Conservation (phyloP, 1,284 basidiomycete genomes). For the Chiua sp. region DNA sequence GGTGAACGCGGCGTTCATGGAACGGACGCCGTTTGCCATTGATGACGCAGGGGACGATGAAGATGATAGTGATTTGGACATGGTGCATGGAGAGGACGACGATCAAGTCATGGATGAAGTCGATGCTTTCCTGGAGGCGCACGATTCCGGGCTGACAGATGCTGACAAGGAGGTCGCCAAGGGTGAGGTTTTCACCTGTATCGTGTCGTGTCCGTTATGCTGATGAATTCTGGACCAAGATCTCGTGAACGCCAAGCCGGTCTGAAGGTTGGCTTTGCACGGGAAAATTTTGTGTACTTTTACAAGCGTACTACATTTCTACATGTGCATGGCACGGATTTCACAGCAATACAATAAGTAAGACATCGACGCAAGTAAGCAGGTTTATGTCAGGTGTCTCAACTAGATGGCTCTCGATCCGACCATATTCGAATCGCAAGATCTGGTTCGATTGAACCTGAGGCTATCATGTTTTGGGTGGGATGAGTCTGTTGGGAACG, state of each 20-base stretch:
- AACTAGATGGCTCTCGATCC: constrained; percentile 48
- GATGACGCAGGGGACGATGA: constrained; percentile 83
- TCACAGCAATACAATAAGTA: constrained; percentile 6
- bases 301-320: constrained; percentile 11
- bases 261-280: constrained; percentile 30
- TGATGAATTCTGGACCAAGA: constrained; percentile 45
- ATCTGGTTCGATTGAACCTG: constrained; percentile 83
- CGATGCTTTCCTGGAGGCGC: constrained; percentile 91
- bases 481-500: constrained; percentile 69
- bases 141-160: constrained; percentile 86
- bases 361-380: too few species aligned
- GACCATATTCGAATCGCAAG: constrained; percentile 81
- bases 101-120: constrained; percentile 92
- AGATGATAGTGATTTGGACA: constrained; percentile 72
- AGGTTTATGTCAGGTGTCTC: constrained; percentile 11
- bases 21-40: constrained; percentile 91
- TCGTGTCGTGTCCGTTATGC: not conserved
- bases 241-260: constrained; percentile 66
- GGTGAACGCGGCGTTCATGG: constrained; percentile 85
- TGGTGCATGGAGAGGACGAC: constrained; percentile 67
- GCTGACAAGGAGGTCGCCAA: constrained; percentile 86
- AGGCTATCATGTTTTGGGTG: constrained; percentile 82
- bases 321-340: constrained; percentile 9
- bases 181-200: constrained; percentile 47
- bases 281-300: constrained; percentile 22